These are phyloP conservation scores for Fonsecaea monophora DNA, from an alignment of 2,329 filamentous ascomycete species.

Conservation along the genomic window DNA sequence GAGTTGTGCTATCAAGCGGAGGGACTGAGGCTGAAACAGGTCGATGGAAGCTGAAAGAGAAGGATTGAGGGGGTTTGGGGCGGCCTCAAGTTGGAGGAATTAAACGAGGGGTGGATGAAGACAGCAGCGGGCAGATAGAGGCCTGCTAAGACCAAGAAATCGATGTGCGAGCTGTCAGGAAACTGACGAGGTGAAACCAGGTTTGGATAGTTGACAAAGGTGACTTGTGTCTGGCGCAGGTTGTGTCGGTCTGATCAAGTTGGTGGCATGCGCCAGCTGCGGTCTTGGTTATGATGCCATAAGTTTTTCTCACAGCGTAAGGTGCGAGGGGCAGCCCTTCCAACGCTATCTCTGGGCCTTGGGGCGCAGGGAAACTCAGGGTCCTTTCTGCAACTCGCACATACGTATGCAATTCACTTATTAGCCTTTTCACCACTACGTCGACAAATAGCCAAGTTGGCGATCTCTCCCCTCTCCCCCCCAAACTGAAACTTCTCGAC, in stretches of 20 bases:
- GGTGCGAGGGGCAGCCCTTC: not conserved
- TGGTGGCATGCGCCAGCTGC: not conserved
- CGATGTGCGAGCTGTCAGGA: not conserved
- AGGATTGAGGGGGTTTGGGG: conserved; percentile 14
- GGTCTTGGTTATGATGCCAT: conserved; percentile 1
- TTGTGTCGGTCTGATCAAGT: not conserved
- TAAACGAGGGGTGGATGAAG: not conserved
- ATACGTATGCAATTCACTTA: conserved; percentile 5
- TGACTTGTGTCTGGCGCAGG: not conserved
- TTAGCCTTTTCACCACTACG: not conserved
- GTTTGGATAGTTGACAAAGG: not conserved
- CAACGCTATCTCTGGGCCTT: not conserved
- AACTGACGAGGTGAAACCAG: not conserved
- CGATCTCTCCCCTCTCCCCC: not conserved
- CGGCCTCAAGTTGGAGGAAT: conserved; percentile 1
- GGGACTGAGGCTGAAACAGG: conserved; percentile 5
- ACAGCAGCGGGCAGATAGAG: not conserved
- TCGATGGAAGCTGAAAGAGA: conserved; percentile 14
- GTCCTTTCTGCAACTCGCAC: not conserved
- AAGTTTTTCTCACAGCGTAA: not conserved
- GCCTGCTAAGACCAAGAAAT: not conserved
- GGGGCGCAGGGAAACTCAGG: not conserved
- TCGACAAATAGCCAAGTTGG: not conserved
- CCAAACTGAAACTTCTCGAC: not conserved
- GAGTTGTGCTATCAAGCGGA: not conserved